phyloP scores from a whole-genome alignment of 2,329 filamentous ascomycete species.

The Zymoseptoria passerinii region DNA sequence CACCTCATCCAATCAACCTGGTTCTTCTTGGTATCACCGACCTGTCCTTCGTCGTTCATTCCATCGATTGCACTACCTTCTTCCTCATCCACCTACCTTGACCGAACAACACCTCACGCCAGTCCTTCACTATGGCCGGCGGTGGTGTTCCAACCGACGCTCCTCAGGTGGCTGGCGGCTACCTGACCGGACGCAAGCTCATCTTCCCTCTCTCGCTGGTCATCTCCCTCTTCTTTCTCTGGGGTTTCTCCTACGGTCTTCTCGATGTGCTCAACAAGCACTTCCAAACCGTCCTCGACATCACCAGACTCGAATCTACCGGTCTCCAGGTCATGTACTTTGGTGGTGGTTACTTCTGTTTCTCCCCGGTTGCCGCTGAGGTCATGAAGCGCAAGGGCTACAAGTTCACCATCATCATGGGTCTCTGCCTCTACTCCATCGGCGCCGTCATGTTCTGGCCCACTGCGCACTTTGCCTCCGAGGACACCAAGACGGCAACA shows the following conservation, averaged over 20 bases:
- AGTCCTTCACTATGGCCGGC: slow-evolving; percentile 32
- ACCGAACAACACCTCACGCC: slow-evolving; percentile 1
- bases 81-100: not conserved
- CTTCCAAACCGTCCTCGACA: slow-evolving; percentile 28
- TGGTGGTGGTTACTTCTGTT: slow-evolving; percentile 29
- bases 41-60: not conserved
- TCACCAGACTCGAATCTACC: slow-evolving; percentile 36
- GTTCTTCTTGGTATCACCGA: not conserved
- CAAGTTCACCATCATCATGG: slow-evolving; percentile 39
- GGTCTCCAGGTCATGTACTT: slow-evolving; percentile 31
- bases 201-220: slow-evolving; percentile 43
- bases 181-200: slow-evolving; percentile 38
- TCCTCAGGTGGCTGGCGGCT: slow-evolving; percentile 33
- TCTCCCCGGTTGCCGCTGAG: slow-evolving; percentile 36
- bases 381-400: slow-evolving; percentile 39
- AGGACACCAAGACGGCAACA: slow-evolving; percentile 23
- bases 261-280: slow-evolving; percentile 31
- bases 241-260: slow-evolving; percentile 32
- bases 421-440: slow-evolving; percentile 30
- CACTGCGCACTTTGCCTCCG: slow-evolving; percentile 28
- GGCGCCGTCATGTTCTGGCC: slow-evolving; percentile 35
- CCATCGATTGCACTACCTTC: not conserved
- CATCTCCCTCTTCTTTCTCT: slow-evolving; percentile 42
- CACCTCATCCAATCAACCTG: not conserved
- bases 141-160: slow-evolving; percentile 32